These are phyloP conservation scores for Picochlorum sp. DNA, from an alignment of 139 green algal genomes.

Conservation along the genomic window DNA sequence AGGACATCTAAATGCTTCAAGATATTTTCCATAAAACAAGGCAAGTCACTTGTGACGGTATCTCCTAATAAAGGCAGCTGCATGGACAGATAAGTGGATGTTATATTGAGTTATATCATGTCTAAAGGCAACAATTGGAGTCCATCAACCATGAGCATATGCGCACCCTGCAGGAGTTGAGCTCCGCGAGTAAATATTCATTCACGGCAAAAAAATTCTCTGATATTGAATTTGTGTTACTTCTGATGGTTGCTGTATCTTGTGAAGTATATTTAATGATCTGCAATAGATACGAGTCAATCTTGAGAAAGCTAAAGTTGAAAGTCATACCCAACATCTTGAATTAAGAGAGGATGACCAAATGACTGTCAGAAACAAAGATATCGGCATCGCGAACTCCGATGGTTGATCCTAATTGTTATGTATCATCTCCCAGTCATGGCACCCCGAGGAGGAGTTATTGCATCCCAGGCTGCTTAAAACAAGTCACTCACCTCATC, in stretches of 20 bases:
- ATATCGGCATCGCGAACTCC: background rate
- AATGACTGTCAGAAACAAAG: background rate
- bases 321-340: background rate
- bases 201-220: slow-evolving; percentile 19
- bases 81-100: background rate
- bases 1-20: slow-evolving; percentile 11
- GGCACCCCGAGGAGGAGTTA: background rate
- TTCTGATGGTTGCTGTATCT: background rate
- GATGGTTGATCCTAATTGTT: background rate
- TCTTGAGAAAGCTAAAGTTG: background rate
- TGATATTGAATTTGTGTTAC: background rate
- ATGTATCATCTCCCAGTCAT: background rate
- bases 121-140: background rate
- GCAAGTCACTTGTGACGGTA: slow-evolving; percentile 7
- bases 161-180: slow-evolving; percentile 7
- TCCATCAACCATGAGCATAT: background rate
- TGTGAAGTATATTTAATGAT: no score
- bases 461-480: background rate
- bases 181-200: slow-evolving; percentile 19
- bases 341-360: background rate
- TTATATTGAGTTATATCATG: background rate
- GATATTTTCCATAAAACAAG: slow-evolving; percentile 3
- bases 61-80: slow-evolving; percentile 11
- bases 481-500: background rate
- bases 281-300: background rate